Evolutionary conservation across 208 protist genomes (phyloP), one percentile per base, ranked within the genome.

Genomic region (Vickermania ingenoplastis): DNA sequence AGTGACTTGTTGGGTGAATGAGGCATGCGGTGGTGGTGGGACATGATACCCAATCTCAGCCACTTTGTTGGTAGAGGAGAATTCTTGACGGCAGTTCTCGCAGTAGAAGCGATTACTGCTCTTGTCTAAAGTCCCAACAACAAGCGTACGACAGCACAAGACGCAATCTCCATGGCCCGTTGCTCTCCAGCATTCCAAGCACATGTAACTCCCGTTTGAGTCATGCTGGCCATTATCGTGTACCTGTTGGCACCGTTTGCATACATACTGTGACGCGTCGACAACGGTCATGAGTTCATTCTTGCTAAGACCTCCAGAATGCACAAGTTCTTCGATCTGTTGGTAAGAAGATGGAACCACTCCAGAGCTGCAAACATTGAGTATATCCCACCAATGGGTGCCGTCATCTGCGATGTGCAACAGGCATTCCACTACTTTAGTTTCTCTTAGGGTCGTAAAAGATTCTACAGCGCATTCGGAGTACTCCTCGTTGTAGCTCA

Each of bases 381-480:
- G 31, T 48, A 91, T 59, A 69, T 91, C 84, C 84, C 87, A 94
- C 87, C 87, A 94, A 64, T 91, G 87, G 29, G 83, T 71, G 1
- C 80, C 82, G 57, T 94, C 82, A 57, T 86, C 63, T 26, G 72
- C 76, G 50, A 77, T 65, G 24, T 70, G 65, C 22, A 88, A 70
- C 23, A 91, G 53, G 57, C 87, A 94, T 36, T 91, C 74, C 28
- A 91, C 58, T 28, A 86, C 36, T 52, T 66, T 74, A 21, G 72
- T 77, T 3, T 13, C 63, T 21, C 41, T 59, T 21, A 94, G 29
- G 24, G 69, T 54, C n/a, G 68, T 78, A 55, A 75, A 78, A 21
- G 79, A 69, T 24, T 78, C 72, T 14, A 28, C 29, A 26, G 78
- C 63, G 65, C 69, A 89, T 67, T 94, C 81, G 3, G 67, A 71